Evolutionary conservation across 176 grass and related monocot species (phyloP), one percentile per base, ranked within the genome.

Genomic region (Triticum urartu): DNA sequence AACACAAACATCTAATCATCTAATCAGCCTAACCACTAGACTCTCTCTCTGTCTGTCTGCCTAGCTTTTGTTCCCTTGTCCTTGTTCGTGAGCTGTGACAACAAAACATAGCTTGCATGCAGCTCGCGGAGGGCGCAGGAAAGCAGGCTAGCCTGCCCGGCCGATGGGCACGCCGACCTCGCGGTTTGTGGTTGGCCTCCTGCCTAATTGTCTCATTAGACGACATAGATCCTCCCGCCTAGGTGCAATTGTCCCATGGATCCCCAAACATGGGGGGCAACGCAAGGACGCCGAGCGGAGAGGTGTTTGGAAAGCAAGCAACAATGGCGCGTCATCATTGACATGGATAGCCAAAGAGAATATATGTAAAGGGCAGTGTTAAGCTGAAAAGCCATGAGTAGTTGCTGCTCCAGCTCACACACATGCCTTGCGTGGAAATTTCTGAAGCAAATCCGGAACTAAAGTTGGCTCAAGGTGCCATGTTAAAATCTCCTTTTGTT

Each of bases 181-280:
- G 61, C 62, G 80, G 84, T 36, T 80, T 89, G 79, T 66, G 70
- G 85, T 67, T 83, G 83, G 58, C 30, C 43, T 64, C 79, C 79
- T 35, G 42, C 30, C 85, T 52, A 75, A 75, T 52, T 92, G 90
- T 97, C 88, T 91, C 83, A 85, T 94, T 92, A 90, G 92, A 90
- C 75, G 92, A 97, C 90, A 97, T 72, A 48, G 80, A 87, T 93
- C 86, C 87, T 68, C 84, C 82, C 43, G 76, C 65, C 81, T 84
- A 86, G 81, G 83, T 64, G 52, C 72, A 60, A 11, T 62, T 94
- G 91, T 90, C 75, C 30, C 80, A 62, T 15, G 75, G 81, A 83
- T 87, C 73, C 60, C 68, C 68, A 79, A 77, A 87, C 62, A 79
- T 77, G 38, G 78, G 76, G 72, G 50, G 66, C 83, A 90, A 70